Evolutionary conservation across 78 protist species (phyloP).

Genomic region (Emiliania huxleyi): DNA sequence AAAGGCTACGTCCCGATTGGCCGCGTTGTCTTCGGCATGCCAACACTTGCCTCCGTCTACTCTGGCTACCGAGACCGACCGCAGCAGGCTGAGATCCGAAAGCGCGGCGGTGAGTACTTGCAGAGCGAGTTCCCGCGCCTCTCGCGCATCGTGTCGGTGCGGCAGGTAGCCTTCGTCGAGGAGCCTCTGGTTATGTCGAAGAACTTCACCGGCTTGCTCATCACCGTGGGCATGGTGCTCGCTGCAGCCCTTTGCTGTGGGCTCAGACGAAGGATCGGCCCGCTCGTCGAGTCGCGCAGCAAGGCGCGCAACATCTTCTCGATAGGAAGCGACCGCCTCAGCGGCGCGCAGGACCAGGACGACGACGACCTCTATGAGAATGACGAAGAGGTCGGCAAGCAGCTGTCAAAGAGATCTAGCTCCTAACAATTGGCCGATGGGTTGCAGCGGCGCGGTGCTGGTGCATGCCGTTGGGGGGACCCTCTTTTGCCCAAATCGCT

Average conservation of each 20-base stretch:
- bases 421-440: too few species aligned
- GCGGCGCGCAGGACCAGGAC: too few species aligned
- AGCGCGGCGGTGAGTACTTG: neutral
- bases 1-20: slow-evolving; percentile 42
- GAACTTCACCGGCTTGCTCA: neutral
- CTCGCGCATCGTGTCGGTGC: neutral
- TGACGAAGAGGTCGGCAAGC: too few species aligned
- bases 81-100: neutral
- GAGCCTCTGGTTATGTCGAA: neutral
- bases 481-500: too few species aligned
- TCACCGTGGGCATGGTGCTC: neutral
- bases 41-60: neutral
- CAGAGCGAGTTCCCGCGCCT: neutral
- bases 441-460: too few species aligned
- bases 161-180: slow-evolving; percentile 13
- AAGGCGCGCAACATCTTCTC: too few species aligned
- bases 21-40: neutral
- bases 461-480: too few species aligned
- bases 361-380: too few species aligned
- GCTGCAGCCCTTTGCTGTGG: neutral
- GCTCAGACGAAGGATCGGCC: too few species aligned
- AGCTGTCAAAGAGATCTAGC: too few species aligned
- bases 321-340: too few species aligned
- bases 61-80: neutral
- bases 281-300: neutral